These are phyloP conservation scores for Eucalyptus coolabah DNA, from an alignment of 345 rosid genomes.

Conservation along the genomic window DNA sequence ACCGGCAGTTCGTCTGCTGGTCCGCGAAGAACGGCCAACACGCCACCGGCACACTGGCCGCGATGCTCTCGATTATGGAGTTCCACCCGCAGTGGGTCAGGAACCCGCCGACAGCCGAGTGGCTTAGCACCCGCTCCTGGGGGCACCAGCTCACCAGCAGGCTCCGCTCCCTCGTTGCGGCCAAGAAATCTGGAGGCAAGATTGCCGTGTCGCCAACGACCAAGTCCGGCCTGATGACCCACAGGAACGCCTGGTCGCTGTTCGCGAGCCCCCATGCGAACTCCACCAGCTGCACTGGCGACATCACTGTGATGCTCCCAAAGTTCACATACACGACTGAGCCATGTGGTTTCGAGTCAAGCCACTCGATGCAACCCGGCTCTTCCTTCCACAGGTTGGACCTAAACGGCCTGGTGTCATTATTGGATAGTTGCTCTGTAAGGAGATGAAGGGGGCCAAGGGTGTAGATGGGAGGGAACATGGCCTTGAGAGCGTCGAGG, in stretches of 20 bases:
- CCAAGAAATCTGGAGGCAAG: constrained; percentile 20
- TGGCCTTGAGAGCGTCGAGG: neutral
- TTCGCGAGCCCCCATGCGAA: too few relatives aligned
- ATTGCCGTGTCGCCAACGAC: constrained; percentile 22
- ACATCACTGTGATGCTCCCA: neutral
- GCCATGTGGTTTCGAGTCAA: neutral
- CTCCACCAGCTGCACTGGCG: too few relatives aligned
- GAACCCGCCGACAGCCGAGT: constrained; percentile 34
- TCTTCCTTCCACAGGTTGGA: neutral
- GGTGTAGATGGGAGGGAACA: neutral
- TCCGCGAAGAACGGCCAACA: constrained; percentile 49
- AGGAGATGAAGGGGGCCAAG: neutral
- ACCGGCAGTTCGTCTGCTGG: constrained; percentile 43
- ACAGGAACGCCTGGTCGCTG: too few relatives aligned
- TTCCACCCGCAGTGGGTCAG: constrained; percentile 60
- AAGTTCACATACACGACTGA: neutral
- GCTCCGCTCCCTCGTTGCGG: constrained; percentile 18
- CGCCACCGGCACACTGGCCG: neutral
- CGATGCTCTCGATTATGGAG: constrained; percentile 36
- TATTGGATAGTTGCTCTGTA: neutral
- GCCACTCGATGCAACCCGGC: neutral
- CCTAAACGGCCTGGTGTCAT: neutral
- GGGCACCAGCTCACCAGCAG: constrained; percentile 42
- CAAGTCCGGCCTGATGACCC: neutral
- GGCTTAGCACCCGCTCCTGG: constrained; percentile 37